Evolutionary conservation across 2,329 filamentous ascomycete genomes (phyloP).

Genomic region (Hypoxylon sp.): DNA sequence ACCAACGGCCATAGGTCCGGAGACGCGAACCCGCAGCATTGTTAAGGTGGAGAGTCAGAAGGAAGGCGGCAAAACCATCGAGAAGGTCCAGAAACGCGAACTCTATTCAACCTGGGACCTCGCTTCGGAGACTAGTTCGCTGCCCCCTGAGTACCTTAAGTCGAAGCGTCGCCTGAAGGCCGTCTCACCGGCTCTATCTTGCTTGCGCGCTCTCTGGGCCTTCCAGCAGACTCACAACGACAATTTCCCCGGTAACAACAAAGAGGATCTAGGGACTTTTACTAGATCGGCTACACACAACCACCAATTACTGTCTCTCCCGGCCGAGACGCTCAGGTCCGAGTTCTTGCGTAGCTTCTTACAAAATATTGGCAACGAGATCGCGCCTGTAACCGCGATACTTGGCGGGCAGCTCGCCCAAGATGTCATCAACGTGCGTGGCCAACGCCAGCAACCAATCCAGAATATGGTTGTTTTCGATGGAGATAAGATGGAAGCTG

Average conservation of each 20-base stretch:
- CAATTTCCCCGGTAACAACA: constrained; percentile 67
- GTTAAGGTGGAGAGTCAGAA: constrained; percentile 78
- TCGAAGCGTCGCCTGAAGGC: constrained; percentile 77
- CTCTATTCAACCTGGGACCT: constrained; percentile 89
- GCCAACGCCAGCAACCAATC: constrained; percentile 90
- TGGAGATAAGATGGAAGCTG: constrained; percentile 81
- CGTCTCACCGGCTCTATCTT: constrained; percentile 87
- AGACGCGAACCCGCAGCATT: constrained; percentile 83
- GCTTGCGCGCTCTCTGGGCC: constrained; percentile 90
- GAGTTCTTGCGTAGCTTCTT: constrained; percentile 87
- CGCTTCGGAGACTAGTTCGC: constrained; percentile 80
- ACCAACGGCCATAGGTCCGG: constrained; percentile 68
- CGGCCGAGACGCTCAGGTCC: constrained; percentile 74
- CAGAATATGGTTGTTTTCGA: constrained; percentile 96
- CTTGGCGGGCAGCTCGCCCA: constrained; percentile 92
- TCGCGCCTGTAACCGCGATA: constrained; percentile 89
- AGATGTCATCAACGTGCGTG: constrained; percentile 96
- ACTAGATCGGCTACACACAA: constrained; percentile 82
- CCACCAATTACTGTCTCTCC: constrained; percentile 79
- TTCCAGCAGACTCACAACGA: constrained; percentile 73
- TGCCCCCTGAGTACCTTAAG: constrained; percentile 77
- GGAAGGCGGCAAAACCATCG: constrained; percentile 77
- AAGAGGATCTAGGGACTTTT: constrained; percentile 79
- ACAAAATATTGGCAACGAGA: constrained; percentile 85
- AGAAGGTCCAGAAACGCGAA: constrained; percentile 92